Evolutionary conservation across 768 basidiomycete species (phyloP).

Genomic region (Xerocomellus dryophilus): DNA sequence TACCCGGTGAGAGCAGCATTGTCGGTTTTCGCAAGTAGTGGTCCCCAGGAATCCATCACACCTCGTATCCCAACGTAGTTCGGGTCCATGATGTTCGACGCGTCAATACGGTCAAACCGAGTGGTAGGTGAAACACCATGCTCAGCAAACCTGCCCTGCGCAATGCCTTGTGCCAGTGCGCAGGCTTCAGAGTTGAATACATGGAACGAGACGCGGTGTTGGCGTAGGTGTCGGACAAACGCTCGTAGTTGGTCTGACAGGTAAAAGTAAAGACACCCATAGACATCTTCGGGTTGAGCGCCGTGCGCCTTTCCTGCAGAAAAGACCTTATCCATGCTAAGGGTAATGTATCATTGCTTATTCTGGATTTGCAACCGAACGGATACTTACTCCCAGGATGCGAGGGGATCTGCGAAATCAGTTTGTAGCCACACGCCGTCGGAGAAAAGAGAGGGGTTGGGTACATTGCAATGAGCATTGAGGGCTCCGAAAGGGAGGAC

Average conservation of each 20-base stretch:
- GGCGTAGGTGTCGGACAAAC: conserved; percentile 37
- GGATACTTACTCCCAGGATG: conserved; percentile 46
- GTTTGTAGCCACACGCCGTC: conserved; percentile 44
- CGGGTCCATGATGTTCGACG: conserved; percentile 46
- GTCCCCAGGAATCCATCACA: conserved; percentile 37
- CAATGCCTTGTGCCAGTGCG: conserved; percentile 39
- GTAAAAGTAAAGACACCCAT: conserved; percentile 50
- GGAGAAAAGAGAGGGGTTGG: conserved; percentile 48
- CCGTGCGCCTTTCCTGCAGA: conserved; percentile 39
- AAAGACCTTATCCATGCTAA: conserved; percentile 41
- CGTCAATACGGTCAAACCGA: conserved; percentile 46
- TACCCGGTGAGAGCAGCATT: conserved; percentile 39
- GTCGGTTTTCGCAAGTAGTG: conserved; percentile 33
- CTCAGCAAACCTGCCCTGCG: conserved; percentile 8
- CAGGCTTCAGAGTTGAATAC: conserved; percentile 39
- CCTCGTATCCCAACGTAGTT: conserved; percentile 39
- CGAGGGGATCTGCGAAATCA: conserved; percentile 43
- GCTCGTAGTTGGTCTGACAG: conserved; percentile 38
- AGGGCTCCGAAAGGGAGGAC: conserved; percentile 48
- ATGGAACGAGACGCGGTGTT: conserved; percentile 34
- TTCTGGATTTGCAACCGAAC: not conserved
- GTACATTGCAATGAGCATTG: conserved; percentile 38
- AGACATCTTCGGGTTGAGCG: conserved; percentile 41
- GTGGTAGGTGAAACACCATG: conserved; percentile 23
- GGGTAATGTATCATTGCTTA: conserved; percentile 1